Percentiles rank a stretch among this genome's conserved stretches.
These are phyloP conservation scores for Calocybe cyanea DNA, from an alignment of 768 basidiomycete genomes.

Conservation along the genomic window DNA sequence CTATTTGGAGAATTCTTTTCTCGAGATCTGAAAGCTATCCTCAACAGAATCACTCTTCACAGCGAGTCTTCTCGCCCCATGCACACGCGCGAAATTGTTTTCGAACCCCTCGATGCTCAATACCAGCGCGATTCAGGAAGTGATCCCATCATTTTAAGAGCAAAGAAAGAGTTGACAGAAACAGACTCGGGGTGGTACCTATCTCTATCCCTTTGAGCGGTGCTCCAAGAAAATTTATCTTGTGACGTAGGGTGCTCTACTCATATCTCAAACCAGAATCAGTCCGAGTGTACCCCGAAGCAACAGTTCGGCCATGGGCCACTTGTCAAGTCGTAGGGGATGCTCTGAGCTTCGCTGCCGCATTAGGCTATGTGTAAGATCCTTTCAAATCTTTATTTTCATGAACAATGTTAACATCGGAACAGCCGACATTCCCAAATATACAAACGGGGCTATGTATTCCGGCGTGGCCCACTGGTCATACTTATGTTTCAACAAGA, in stretches of 20 bases:
- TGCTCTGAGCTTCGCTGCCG: constrained; percentile 75
- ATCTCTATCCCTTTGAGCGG: not conserved
- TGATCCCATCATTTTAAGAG: constrained; percentile 69
- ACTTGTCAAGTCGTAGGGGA: constrained; percentile 77
- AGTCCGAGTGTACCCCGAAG: constrained; percentile 79
- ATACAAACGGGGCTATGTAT: constrained; percentile 78
- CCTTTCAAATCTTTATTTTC: constrained; percentile 3
- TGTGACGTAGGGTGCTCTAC: constrained; percentile 59
- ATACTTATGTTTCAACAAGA: constrained; percentile 88
- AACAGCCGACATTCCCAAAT: constrained; percentile 66
- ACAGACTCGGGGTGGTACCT: constrained; percentile 63
- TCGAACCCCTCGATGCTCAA: constrained; percentile 72
- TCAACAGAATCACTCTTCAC: constrained; percentile 80
- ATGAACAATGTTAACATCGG: not conserved
- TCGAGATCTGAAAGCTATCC: constrained; percentile 68
- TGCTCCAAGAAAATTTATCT: not conserved
- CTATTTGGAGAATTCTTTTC: constrained; percentile 81
- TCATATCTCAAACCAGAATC: constrained; percentile 83
- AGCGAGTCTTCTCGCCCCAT: constrained; percentile 73
- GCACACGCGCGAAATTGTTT: constrained; percentile 76
- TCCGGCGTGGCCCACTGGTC: constrained; percentile 63
- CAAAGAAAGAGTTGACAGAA: constrained; percentile 69
- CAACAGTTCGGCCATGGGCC: constrained; percentile 84
- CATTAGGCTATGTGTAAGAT: constrained; percentile 69
- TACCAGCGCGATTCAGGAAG: constrained; percentile 54